Percentiles rank a stretch among this genome's conserved stretches.
These are phyloP conservation scores for Pythium sp. DNA, from an alignment of 352 stramenopile genomes.

Conservation along the genomic window DNA sequence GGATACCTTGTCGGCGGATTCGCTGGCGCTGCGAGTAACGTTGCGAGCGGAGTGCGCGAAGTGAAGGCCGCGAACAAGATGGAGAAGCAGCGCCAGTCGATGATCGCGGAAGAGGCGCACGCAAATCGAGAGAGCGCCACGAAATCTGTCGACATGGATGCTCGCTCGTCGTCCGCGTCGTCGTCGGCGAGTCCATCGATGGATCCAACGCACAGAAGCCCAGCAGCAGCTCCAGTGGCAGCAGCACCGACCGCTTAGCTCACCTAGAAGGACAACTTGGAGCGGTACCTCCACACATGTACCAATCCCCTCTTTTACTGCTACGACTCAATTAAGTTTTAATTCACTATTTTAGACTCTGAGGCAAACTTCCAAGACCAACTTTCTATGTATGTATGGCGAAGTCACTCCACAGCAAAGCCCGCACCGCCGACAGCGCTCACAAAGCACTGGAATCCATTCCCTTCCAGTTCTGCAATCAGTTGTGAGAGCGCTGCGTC, in stretches of 20 bases:
- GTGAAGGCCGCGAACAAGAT: conserved; percentile 78
- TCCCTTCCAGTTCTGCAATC: conserved; percentile 39
- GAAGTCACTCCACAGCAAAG: conserved; percentile 22
- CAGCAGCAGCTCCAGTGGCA: not conserved
- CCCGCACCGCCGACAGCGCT: conserved; percentile 57
- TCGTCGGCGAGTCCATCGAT: conserved; percentile 3
- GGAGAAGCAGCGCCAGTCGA: conserved; percentile 49
- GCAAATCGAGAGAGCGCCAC: not conserved
- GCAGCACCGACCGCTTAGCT: conserved; percentile 6
- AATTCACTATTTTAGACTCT: conserved; percentile 18
- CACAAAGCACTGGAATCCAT: conserved; percentile 55
- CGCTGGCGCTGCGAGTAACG: conserved; percentile 76
- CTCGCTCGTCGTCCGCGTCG: conserved; percentile 2
- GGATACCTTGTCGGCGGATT: conserved; percentile 82
- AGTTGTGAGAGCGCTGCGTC: conserved; percentile 40
- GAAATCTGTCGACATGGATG: conserved; percentile 1
- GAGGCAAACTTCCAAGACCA: not conserved
- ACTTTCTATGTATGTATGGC: not conserved
- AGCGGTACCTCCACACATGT: not conserved
- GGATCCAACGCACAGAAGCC: not conserved
- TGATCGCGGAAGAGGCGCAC: conserved; percentile 8
- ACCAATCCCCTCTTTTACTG: not conserved
- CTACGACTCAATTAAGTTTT: conserved; percentile 3
- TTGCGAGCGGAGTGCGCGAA: conserved; percentile 77
- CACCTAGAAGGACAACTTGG: not conserved